Conservation (phyloP, 164 flowering plant genomes). For the Aristolochia fimbriata region DNA sequence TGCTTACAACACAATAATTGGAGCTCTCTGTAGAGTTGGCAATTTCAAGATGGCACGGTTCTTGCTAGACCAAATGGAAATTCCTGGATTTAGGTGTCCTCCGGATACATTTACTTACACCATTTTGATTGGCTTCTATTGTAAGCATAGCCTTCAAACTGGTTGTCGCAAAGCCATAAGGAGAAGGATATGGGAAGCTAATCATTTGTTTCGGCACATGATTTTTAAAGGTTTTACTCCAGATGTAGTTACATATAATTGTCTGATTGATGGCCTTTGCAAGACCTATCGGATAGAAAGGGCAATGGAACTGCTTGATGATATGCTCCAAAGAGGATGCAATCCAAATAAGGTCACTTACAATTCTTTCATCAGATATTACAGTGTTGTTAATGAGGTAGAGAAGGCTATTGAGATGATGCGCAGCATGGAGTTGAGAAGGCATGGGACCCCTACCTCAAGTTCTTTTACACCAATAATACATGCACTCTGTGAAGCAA, state of each 20-base stretch:
- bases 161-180: conserved; percentile 69
- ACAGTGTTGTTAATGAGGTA: conserved; percentile 67
- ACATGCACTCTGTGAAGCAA: conserved; percentile 73
- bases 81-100: conserved; percentile 80
- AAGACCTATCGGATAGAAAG: conserved; percentile 71
- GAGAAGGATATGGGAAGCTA: conserved; percentile 86
- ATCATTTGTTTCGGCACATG: conserved; percentile 77
- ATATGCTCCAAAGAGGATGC: conserved; percentile 66
- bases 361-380: conserved; percentile 77
- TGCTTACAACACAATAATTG: conserved; percentile 61
- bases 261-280: conserved; percentile 89
- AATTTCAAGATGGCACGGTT: conserved; percentile 64
- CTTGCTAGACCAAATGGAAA: conserved; percentile 76
- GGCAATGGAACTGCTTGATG: conserved; percentile 76
- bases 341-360: conserved; percentile 67
- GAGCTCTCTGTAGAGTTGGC: conserved; percentile 72
- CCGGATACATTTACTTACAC: conserved; percentile 80
- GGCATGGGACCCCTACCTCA: conserved; percentile 56
- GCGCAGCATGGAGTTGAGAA: conserved; percentile 43
- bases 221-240: conserved; percentile 75
- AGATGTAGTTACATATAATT: conserved; percentile 85
- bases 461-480: conserved; percentile 90
- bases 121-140: conserved; percentile 67
- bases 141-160: conserved; percentile 62
- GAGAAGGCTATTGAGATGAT: conserved; percentile 76